Percentiles rank a stretch among this genome's conserved stretches.
Evolutionary conservation across 306 rosid genomes (phyloP).

Genomic region (Prunus mongolica): DNA sequence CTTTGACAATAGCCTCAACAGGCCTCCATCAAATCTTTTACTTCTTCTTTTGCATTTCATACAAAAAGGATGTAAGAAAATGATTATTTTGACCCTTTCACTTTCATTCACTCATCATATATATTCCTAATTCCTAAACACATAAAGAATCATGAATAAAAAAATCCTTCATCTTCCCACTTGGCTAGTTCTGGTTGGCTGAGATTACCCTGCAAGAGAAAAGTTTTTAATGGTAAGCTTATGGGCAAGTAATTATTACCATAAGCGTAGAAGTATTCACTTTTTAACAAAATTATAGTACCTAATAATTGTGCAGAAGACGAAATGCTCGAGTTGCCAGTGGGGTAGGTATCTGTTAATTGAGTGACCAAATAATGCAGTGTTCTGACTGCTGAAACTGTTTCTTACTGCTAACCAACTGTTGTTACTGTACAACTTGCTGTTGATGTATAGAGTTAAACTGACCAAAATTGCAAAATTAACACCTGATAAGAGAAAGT

Average conservation of each 20-base stretch:
- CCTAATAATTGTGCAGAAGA: constrained; percentile 18
- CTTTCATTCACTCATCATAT: constrained; percentile 51
- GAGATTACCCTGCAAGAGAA: constrained; percentile 51
- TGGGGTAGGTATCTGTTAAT: constrained; percentile 45
- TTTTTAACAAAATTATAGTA: background rate
- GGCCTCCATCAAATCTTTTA: background rate
- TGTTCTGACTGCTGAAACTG: constrained; percentile 30
- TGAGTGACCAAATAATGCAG: constrained; percentile 45
- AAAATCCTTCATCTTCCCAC: constrained; percentile 46
- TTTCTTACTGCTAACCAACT: constrained; percentile 31
- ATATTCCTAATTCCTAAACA: constrained; percentile 40
- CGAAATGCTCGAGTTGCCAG: constrained; percentile 30
- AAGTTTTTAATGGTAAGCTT: constrained; percentile 34
- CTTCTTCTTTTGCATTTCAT: constrained; percentile 31
- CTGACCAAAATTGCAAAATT: constrained; percentile 46
- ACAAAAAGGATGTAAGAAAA: constrained; percentile 35
- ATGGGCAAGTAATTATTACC: constrained; percentile 25
- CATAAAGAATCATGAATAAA: constrained; percentile 65
- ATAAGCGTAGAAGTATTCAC: background rate
- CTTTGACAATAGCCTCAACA: background rate
- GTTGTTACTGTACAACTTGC: constrained; percentile 38
- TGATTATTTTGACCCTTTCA: constrained; percentile 63
- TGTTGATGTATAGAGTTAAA: constrained; percentile 37
- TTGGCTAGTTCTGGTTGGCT: constrained; percentile 19
- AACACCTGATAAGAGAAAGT: constrained; percentile 54